phyloP scores from a whole-genome alignment of 192 early-diverging fungal genomes.

The Coemansia javaensis region DNA sequence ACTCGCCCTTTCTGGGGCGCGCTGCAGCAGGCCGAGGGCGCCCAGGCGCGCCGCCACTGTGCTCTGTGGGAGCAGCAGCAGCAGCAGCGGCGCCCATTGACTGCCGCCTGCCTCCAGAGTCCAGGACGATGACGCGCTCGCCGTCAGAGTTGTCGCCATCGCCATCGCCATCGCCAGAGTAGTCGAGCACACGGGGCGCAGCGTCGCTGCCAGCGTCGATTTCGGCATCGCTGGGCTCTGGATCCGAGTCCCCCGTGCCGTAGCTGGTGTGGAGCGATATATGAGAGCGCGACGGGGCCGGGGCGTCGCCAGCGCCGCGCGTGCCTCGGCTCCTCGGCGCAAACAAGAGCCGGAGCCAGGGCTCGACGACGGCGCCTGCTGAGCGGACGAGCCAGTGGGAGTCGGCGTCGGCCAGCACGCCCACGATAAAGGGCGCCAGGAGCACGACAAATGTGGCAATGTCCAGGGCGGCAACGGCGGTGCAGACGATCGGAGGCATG shows the following conservation, averaged over 20 bases:
- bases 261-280: constrained; percentile 44
- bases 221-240: too few species aligned
- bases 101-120: too few species aligned
- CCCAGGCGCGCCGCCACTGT: constrained; percentile 18
- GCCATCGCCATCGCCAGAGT: neutral
- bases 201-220: too few species aligned
- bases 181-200: constrained; percentile 1
- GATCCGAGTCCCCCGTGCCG: neutral
- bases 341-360: constrained; percentile 4
- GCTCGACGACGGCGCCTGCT: neutral
- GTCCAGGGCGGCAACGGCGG: constrained; percentile 28
- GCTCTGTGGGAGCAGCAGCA: neutral
- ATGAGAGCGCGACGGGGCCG: constrained; percentile 21
- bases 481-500: constrained; percentile 28
- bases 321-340: neutral
- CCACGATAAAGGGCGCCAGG: constrained; percentile 32
- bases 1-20: constrained; percentile 13
- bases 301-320: neutral
- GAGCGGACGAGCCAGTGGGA: constrained; percentile 22
- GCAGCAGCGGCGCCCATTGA: neutral
- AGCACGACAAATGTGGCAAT: constrained; percentile 30
- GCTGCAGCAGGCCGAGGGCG: neutral
- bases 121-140: constrained; percentile 5
- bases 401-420: constrained; percentile 17
- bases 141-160: constrained; percentile 4